These are phyloP conservation scores for Torulaspora delbrueckii DNA, from an alignment of 805 yeast species.

Conservation along the genomic window DNA sequence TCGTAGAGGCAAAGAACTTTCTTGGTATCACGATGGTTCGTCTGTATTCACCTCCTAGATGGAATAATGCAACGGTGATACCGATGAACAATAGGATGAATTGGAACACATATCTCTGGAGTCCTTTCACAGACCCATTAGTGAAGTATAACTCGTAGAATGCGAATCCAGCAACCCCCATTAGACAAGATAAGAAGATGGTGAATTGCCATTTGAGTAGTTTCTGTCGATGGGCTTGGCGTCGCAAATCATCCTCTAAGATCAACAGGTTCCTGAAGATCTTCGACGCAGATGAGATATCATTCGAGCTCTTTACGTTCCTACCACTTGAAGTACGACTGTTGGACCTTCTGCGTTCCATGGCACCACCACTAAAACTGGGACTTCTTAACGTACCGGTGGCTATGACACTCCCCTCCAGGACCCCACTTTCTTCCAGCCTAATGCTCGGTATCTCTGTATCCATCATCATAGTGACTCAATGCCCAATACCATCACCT, in stretches of 20 bases:
- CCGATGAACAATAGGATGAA: slow-evolving; percentile 56
- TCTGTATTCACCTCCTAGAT: slow-evolving; percentile 83
- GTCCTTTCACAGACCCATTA: slow-evolving; percentile 40
- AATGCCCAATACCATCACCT: slow-evolving; percentile 4
- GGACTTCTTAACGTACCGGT: slow-evolving; percentile 7
- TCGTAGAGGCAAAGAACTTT: slow-evolving; percentile 71
- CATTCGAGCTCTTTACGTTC: slow-evolving; percentile 26
- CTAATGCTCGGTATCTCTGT: slow-evolving; percentile 12
- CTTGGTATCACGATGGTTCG: slow-evolving; percentile 81
- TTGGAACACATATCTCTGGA: slow-evolving; percentile 39
- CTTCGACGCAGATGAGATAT: slow-evolving; percentile 54
- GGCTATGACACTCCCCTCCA: neutral
- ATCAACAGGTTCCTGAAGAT: slow-evolving; percentile 77
- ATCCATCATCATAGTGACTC: slow-evolving; percentile 4
- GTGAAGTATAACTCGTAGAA: slow-evolving; percentile 38
- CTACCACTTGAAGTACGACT: slow-evolving; percentile 31
- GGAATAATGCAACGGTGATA: slow-evolving; percentile 71
- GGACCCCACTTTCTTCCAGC: slow-evolving; percentile 8
- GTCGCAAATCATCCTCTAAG: slow-evolving; percentile 78
- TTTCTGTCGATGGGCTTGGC: slow-evolving; percentile 71
- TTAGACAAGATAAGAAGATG: slow-evolving; percentile 38
- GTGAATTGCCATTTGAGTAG: slow-evolving; percentile 49
- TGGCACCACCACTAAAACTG: slow-evolving; percentile 5
- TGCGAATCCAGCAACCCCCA: slow-evolving; percentile 39
- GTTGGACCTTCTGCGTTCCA: slow-evolving; percentile 22